phyloP scores from a whole-genome alignment of 1,139 yeast species.

The Magnusiomyces fungicola region DNA sequence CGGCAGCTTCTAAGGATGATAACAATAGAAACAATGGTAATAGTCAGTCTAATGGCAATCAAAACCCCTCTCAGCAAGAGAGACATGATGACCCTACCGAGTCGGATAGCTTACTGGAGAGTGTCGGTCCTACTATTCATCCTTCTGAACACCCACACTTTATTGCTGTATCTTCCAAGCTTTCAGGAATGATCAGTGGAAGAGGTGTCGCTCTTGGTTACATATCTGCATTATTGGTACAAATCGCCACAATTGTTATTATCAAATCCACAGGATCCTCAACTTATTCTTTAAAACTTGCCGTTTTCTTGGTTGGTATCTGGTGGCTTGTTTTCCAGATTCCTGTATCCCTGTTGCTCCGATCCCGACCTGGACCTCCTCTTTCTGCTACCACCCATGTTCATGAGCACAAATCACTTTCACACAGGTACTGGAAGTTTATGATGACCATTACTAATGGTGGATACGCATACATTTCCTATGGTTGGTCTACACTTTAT shows the following conservation, averaged over 20 bases:
- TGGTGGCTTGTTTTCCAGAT: constrained; percentile 68
- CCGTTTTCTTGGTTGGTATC: constrained; percentile 51
- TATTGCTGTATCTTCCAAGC: constrained; percentile 14
- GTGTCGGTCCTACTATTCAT: neutral
- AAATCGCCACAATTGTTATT: constrained; percentile 45
- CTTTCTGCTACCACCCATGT: constrained; percentile 17
- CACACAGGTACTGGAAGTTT: constrained; percentile 14
- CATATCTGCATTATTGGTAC: constrained; percentile 55
- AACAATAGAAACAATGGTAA: neutral
- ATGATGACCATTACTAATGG: constrained; percentile 15
- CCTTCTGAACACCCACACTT: constrained; percentile 15
- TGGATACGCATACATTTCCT: constrained; percentile 29
- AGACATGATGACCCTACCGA: neutral
- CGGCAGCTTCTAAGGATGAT: neutral
- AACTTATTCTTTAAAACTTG: constrained; percentile 44
- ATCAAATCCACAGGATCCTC: constrained; percentile 41
- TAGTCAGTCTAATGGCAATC: neutral
- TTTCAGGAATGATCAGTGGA: constrained; percentile 47
- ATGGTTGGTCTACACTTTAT: constrained; percentile 53
- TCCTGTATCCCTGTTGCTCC: constrained; percentile 45
- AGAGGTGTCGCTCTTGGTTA: constrained; percentile 62
- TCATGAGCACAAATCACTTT: constrained; percentile 14
- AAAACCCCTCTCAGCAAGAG: neutral
- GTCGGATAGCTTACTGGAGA: constrained; percentile 1
- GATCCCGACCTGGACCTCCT: constrained; percentile 38